Conservation (phyloP, 2,329 filamentous ascomycete species). For the Orbilia brochopaga region DNA sequence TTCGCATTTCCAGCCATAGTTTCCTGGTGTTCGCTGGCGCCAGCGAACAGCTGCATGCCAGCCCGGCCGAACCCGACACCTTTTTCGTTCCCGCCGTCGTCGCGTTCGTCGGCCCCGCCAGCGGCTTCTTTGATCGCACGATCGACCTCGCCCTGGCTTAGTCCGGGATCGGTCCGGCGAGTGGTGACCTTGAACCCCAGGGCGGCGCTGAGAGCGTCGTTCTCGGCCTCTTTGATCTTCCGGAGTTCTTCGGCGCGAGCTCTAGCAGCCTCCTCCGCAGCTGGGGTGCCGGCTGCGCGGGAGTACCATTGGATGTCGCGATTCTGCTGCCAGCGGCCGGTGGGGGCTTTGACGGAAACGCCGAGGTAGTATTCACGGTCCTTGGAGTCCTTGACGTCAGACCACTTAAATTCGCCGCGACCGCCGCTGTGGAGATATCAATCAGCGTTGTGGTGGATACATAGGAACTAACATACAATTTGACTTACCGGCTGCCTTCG, state of each 20-base stretch:
- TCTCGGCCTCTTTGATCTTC: constrained; percentile 71
- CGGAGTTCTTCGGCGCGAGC: constrained; percentile 52
- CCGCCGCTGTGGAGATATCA: constrained; percentile 67
- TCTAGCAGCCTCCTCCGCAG: constrained; percentile 45
- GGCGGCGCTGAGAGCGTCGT: constrained; percentile 84
- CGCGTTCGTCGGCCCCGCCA: constrained; percentile 51
- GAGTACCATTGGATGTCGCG: constrained; percentile 72
- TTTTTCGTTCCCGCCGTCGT: constrained; percentile 55
- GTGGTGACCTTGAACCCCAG: constrained; percentile 76
- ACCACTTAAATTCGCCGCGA: constrained; percentile 91
- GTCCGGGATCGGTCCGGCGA: constrained; percentile 63
- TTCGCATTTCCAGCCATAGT: constrained; percentile 55
- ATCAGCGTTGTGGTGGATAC: not conserved
- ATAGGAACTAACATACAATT: too few relatives aligned
- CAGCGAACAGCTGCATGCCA: constrained; percentile 56
- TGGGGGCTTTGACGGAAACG: constrained; percentile 88
- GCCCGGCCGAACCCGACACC: constrained; percentile 56
- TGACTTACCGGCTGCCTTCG: constrained; percentile 46
- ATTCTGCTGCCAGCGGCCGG: constrained; percentile 88
- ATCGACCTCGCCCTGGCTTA: constrained; percentile 65
- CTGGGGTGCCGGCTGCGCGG: constrained; percentile 59
- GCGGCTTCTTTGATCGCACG: constrained; percentile 63
- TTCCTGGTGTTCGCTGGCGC: constrained; percentile 53
- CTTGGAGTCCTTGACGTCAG: constrained; percentile 82
- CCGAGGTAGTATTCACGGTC: constrained; percentile 92